Evolutionary conservation across 495 filamentous ascomycete species (phyloP).

Genomic region (Aspergillus avenaceus): DNA sequence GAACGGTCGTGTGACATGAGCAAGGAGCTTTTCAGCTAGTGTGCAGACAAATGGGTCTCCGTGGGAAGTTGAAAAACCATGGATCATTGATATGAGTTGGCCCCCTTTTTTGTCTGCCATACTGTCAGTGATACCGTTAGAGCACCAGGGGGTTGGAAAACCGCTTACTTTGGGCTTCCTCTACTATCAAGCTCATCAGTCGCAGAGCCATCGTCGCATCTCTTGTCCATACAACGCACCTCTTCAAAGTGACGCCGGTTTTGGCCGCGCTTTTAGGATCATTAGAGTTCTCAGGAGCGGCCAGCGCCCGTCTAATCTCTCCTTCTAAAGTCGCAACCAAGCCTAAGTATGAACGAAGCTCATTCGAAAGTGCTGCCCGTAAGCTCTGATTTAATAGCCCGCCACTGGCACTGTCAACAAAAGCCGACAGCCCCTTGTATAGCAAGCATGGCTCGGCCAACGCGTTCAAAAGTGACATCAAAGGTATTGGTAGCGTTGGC

Average conservation of each 20-base stretch:
- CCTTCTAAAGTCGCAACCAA: conserved; percentile 89
- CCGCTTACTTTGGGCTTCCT: conserved; percentile 70
- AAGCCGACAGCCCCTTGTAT: conserved; percentile 72
- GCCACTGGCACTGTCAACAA: conserved; percentile 68
- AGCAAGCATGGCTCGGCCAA: conserved; percentile 91
- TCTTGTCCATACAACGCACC: conserved; percentile 95
- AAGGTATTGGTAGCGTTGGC: conserved; percentile 70
- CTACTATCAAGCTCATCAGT: conserved; percentile 89
- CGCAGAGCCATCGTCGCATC: conserved; percentile 96
- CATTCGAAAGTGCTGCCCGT: conserved; percentile 78
- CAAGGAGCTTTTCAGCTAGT: conserved; percentile 88
- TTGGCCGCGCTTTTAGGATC: conserved; percentile 68
- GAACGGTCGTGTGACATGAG: conserved; percentile 91
- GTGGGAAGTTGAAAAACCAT: conserved; percentile 87
- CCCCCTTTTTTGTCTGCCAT: conserved; percentile 73
- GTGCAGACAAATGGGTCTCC: conserved; percentile 92
- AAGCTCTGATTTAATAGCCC: conserved; percentile 88
- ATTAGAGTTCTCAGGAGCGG: conserved; percentile 61
- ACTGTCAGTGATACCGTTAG: not conserved
- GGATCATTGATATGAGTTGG: conserved; percentile 89
- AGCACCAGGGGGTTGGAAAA: not conserved
- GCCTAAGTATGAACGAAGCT: conserved; percentile 87
- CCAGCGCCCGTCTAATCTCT: conserved; percentile 76
- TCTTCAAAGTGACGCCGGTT: conserved; percentile 89
- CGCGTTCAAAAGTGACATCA: conserved; percentile 83